Evolutionary conservation across 75 land plant genomes (phyloP), one percentile per base, ranked within the genome.

Genomic region (Pseudotsuga menziesii): DNA sequence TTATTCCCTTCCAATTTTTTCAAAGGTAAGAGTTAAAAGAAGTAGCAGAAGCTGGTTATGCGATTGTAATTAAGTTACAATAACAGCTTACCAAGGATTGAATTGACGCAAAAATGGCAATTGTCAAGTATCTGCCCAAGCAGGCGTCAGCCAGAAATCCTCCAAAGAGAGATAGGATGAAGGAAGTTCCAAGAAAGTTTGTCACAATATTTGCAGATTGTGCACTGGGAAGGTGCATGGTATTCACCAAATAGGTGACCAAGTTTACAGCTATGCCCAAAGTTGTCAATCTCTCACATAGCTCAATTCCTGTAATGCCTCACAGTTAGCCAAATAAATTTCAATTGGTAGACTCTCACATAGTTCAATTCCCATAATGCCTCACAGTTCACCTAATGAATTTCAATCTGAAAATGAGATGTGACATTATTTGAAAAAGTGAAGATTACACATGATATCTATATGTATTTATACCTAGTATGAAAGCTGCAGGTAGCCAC

Each of bases 101-200:
- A 32, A 91, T 72, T 48, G 41, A 2, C 22, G 91, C 79, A 67
- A 84, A 88, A 58, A 85, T 81, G 11, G 85, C 83, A 52, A 90
- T 88, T 5, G 95, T 92, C 61, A 58, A 63, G 78, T 81, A 92
- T 58, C 97, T 79, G 25, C 97, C 97, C 5, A 94, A 76, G 78
- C 78, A 92, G 17, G 95, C 75, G 75, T 94, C 95, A 4, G 97
- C 97, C 32, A 94, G 76, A 83, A 86, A 94, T 48, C 95, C 97
- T 23, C 95, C 97, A 41, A 94, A 82, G 64, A 94, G 74, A 61
- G 88, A 92, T 48, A 85, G 71, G 15, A 92, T 78, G 80, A 86
- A 91, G 16, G 84, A 88, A 15, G 91, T 90, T 74, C 94, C 97
- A 61, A 92, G 57, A 77, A 84, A 94, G 66, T 92, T 91, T 13